phyloP scores from a whole-genome alignment of 352 stramenopile species.

The Globisporangium heterothallicum region DNA sequence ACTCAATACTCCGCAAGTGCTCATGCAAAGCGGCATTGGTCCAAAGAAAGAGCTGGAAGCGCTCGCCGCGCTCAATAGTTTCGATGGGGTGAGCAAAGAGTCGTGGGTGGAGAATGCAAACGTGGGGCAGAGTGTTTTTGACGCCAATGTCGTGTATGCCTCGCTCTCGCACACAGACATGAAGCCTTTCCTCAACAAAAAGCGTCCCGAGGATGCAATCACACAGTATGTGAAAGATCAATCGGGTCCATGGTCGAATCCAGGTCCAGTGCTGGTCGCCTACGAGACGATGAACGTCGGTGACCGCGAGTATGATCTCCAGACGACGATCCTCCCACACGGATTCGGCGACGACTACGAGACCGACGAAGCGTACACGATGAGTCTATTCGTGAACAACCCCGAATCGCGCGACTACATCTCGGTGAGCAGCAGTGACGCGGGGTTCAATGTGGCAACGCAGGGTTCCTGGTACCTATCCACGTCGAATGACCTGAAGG shows the following conservation, averaged over 20 bases:
- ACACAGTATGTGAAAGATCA: slow-evolving; percentile 20
- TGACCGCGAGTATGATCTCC: slow-evolving; percentile 20
- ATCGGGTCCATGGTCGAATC: slow-evolving; percentile 16
- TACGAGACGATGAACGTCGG: slow-evolving; percentile 24
- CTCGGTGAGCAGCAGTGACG: slow-evolving; percentile 5
- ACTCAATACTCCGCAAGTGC: slow-evolving; percentile 67
- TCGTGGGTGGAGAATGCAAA: slow-evolving; percentile 15
- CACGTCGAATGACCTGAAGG: slow-evolving; percentile 2
- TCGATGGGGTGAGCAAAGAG: slow-evolving; percentile 13
- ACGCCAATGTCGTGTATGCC: slow-evolving; percentile 16
- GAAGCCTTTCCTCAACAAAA: slow-evolving; percentile 18
- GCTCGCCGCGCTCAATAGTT: slow-evolving; percentile 15
- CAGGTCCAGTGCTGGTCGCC: slow-evolving; percentile 22
- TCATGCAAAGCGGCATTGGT: slow-evolving; percentile 78
- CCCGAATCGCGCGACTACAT: slow-evolving; percentile 17
- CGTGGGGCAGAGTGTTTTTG: slow-evolving; percentile 17
- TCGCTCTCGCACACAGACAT: slow-evolving; percentile 17
- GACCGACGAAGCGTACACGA: slow-evolving; percentile 16
- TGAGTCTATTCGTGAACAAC: slow-evolving; percentile 26
- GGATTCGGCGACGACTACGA: slow-evolving; percentile 20
- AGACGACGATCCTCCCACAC: slow-evolving; percentile 21
- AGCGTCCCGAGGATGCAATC: slow-evolving; percentile 8
- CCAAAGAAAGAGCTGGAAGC: slow-evolving; percentile 42
- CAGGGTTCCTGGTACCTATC: slow-evolving; percentile 10
- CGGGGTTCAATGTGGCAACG: slow-evolving; percentile 3